Evolutionary conservation across 192 early-diverging fungal genomes (phyloP).

Genomic region (Backusella circina): DNA sequence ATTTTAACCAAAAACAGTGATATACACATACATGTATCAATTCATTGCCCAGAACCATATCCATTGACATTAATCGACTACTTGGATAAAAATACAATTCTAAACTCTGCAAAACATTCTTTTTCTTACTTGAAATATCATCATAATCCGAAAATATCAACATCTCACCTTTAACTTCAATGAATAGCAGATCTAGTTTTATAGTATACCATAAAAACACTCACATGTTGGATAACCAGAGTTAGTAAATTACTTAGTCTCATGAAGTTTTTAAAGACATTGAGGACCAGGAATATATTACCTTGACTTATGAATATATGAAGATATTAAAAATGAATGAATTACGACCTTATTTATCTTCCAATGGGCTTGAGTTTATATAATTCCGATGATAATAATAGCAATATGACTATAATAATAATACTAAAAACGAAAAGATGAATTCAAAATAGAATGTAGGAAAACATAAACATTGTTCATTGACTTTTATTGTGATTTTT

Average conservation of each 20-base stretch:
- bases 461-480: too few relatives aligned
- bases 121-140: neutral
- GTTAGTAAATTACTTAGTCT: neutral
- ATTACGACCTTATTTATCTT: neutral
- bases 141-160: neutral
- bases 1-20: neutral
- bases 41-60: neutral
- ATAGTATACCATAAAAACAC: neutral
- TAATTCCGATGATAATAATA: neutral
- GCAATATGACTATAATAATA: too few relatives aligned
- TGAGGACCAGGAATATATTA: neutral
- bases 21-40: neutral
- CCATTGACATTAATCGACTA: neutral
- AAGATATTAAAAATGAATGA: neutral
- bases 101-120: neutral
- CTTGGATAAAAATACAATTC: neutral
- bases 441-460: too few relatives aligned
- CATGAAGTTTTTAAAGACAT: neutral
- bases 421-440: too few relatives aligned
- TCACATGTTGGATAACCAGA: neutral
- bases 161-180: neutral
- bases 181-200: neutral
- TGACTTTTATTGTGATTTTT: too few relatives aligned
- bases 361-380: neutral
- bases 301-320: neutral